Percentiles rank a stretch among this genome's conserved stretches.
Evolutionary conservation across 2,329 filamentous ascomycete genomes (phyloP).

Genomic region (Fusarium clavum): DNA sequence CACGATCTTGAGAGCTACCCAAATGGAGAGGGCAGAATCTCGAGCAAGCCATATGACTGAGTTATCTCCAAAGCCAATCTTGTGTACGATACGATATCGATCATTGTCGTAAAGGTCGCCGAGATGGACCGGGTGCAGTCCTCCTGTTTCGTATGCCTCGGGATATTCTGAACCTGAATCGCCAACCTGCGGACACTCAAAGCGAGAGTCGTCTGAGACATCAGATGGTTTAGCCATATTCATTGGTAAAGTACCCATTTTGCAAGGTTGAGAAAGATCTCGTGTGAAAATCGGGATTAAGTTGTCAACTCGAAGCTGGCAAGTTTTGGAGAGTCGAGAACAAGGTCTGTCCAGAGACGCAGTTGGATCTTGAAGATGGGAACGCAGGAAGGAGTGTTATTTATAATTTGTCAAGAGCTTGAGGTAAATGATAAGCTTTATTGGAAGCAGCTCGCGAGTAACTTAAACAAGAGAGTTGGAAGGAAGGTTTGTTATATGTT

Average conservation of each 20-base stretch:
- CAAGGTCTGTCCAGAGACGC: not conserved
- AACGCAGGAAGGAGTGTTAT: no score
- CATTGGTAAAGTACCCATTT: not conserved
- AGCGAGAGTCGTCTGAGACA: not conserved
- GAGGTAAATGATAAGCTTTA: not conserved
- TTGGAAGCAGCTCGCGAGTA: not conserved
- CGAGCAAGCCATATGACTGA: not conserved
- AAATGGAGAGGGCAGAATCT: not conserved
- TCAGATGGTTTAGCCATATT: not conserved
- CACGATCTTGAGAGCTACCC: not conserved
- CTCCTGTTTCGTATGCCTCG: not conserved
- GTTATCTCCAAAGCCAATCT: not conserved
- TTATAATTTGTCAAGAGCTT: no score
- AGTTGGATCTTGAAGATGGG: not conserved
- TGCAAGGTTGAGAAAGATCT: not conserved
- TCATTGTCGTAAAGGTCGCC: not conserved
- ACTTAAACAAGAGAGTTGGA: not conserved
- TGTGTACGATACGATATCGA: not conserved
- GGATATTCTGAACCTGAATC: not conserved
- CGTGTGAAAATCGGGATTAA: no score
- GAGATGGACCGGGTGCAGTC: not conserved
- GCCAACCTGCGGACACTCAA: not conserved
- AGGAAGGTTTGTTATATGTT: not conserved
- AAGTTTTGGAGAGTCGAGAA: not conserved
- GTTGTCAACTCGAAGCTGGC: not conserved